Evolutionary conservation across 2,329 filamentous ascomycete genomes (phyloP), one percentile per base, ranked within the genome.

Genomic region (Ampelomyces quisqualis): DNA sequence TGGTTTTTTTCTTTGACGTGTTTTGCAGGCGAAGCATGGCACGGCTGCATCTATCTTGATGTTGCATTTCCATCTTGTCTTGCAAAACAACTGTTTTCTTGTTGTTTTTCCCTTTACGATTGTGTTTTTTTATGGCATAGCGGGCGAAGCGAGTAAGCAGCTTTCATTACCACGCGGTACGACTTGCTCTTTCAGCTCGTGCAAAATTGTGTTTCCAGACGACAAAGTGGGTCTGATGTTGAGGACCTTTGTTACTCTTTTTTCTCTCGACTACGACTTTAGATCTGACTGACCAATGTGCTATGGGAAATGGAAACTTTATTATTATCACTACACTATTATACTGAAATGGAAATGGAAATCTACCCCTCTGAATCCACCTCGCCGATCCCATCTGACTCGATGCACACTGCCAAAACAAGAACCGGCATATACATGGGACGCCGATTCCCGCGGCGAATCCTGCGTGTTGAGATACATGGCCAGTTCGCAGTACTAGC

Each of bases 111-210:
- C 28, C 43, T 51, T 57, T 57, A 63, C 38, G 58, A 64, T 60
- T 65, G 60, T 67, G 62, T 66, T 65, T 64, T 48, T 60, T n/a
- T n/a, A n/a, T n/a, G 63, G 62, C 62, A 66, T 67, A 66, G 64
- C 64, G 64, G 64, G 58, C 55, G 57, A n/a, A 49, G 44, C 49
- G 21, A 40, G 43, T 31, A 43, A 49, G 41, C 41, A 30, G 36
- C 34, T 43, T 49, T 44, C 38, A 45, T 17, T 30, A 41, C 32
- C 23, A 15, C 26, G 38, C 34, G 23, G 19, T 34, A 21, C 30
- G 32, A 33, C 15, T 21, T 40, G 38, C 38, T 22, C 28, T 39
- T 24, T 8, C 22, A 10, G 29, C 29, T 27, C 17, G 11, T 3
- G 28, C 28, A 31, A 31, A 31, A 31, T 31, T 5, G 19, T 14